A percentile compares a stretch with the other conserved stretches of the same genome.
Conservation (phyloP, 345 rosid species). For the Passiflora organensis region DNA sequence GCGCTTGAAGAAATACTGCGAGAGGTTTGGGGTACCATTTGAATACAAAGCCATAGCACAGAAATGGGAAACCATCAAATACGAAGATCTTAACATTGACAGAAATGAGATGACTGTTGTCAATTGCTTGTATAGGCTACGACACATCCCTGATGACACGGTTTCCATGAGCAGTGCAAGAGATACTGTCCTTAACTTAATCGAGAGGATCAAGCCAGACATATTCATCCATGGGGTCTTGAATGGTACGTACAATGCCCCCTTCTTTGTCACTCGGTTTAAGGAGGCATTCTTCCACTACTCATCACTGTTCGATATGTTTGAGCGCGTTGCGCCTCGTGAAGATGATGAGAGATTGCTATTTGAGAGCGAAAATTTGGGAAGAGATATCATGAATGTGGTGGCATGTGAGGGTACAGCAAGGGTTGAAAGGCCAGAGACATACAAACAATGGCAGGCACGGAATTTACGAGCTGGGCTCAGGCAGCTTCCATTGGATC, state of each 20-base stretch:
- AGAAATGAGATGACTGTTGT: constrained; percentile 45
- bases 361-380: constrained; percentile 42
- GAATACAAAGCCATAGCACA: constrained; percentile 54
- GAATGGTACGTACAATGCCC: constrained; percentile 41
- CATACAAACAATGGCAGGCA: constrained; percentile 39
- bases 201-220: constrained; percentile 40
- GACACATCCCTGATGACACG: constrained; percentile 53
- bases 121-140: constrained; percentile 32
- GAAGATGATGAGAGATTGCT: constrained; percentile 45
- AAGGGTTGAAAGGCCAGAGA: constrained; percentile 38
- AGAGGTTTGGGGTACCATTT: constrained; percentile 44
- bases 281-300: constrained; percentile 52
- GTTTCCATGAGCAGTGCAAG: constrained; percentile 39
- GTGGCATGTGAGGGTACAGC: constrained; percentile 51
- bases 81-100: constrained; percentile 47
- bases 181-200: constrained; percentile 38
- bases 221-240: constrained; percentile 40
- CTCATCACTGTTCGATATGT: constrained; percentile 45
- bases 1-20: constrained; percentile 40
- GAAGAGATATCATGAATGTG: constrained; percentile 45
- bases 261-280: constrained; percentile 51
- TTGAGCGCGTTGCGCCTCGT: constrained; percentile 38
- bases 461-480: constrained; percentile 41
- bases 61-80: constrained; percentile 49
- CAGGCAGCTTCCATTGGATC: constrained; percentile 35